Base-by-base conservation (phyloP, 371 early-diverging fungal genomes). In the Conidiobolus incongruus region DNA sequence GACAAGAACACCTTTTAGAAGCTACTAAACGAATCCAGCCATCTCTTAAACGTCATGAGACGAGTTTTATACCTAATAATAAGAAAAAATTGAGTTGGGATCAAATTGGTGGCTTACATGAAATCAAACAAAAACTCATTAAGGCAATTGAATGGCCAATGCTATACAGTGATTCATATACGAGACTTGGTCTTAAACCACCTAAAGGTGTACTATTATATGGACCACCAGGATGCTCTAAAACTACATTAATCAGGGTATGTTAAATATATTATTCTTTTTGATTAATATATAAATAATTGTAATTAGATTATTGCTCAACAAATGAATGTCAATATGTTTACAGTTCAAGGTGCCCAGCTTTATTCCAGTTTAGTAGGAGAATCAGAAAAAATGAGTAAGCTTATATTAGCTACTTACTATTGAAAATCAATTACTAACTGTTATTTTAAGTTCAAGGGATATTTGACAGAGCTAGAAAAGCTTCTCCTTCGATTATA, bases 141-240 rank as follows among this genome's bases (percentile, higher is more conserved):
- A 96, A 95, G 59, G 77, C 90, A 0, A 83, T 98, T 0, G 93
- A 91, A 59, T 92, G 99, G 83, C 99, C 99, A 1, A 48, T 95
- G 3, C 38, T 69, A 8, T 72, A 85, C 51, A 62, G 60, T 8
- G 72, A 71, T 1, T 62, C 75, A 0, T 90, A 86, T 55, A 35
- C 47, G 10, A 63, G 80, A 28, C 59, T 94, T n/a, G 92, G 93
- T 0, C 50, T 94, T 17, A 64, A 63, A 33, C 76, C 82, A 0
- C 81, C 89, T 0, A 55, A 82, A 34, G 98, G 98, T 1, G 75
- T 97, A 2, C 58, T 98, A 16, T 57, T 98, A 10, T 94, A 92
- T 54, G 98, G 98, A 1, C 98, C 98, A 13, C 95, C 97, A 0
- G 97, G 97, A 2, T 95, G 96, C 61, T 84, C 88, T 56, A 98